These are phyloP conservation scores for Naegleria gruberi DNA, from an alignment of 208 protist genomes.

Conservation along the genomic window DNA sequence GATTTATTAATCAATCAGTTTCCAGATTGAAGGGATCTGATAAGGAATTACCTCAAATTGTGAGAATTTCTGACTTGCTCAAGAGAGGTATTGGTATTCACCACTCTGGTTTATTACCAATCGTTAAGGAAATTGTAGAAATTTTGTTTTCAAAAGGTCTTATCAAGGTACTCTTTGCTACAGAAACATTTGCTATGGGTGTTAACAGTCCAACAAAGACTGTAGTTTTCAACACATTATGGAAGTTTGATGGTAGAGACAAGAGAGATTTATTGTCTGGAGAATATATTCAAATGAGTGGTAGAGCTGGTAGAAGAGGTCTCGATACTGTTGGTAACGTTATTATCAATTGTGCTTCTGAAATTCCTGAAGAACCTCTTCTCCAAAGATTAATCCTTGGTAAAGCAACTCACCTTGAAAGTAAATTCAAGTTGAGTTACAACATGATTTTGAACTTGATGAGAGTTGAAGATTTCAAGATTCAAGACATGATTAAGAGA, in stretches of 20 bases:
- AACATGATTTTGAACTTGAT: constrained; percentile 84
- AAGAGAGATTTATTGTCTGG: constrained; percentile 49
- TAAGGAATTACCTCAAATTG: constrained; percentile 37
- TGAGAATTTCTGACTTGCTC: constrained; percentile 50
- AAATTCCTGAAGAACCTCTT: constrained; percentile 37
- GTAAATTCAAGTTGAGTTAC: constrained; percentile 75
- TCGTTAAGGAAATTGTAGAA: constrained; percentile 80
- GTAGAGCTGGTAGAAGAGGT: constrained; percentile 58
- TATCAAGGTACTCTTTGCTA: constrained; percentile 74
- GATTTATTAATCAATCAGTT: constrained; percentile 47
- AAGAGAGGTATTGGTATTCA: constrained; percentile 72
- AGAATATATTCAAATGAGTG: constrained; percentile 84
- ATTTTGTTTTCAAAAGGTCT: constrained; percentile 65
- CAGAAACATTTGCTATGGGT: constrained; percentile 81
- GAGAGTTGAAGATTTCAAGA: constrained; percentile 59
- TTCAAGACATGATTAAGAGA: constrained; percentile 64
- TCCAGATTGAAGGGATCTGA: constrained; percentile 33
- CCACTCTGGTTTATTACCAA: constrained; percentile 72
- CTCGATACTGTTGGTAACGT: constrained; percentile 65
- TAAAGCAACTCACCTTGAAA: constrained; percentile 50
- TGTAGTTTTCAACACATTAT: constrained; percentile 57
- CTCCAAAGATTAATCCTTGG: constrained; percentile 59
- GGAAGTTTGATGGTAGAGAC: constrained; percentile 50
- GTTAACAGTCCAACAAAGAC: constrained; percentile 77
- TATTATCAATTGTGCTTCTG: constrained; percentile 52